Evolutionary conservation across 495 filamentous ascomycete genomes (phyloP).

Genomic region (Xylaria bambusicola): DNA sequence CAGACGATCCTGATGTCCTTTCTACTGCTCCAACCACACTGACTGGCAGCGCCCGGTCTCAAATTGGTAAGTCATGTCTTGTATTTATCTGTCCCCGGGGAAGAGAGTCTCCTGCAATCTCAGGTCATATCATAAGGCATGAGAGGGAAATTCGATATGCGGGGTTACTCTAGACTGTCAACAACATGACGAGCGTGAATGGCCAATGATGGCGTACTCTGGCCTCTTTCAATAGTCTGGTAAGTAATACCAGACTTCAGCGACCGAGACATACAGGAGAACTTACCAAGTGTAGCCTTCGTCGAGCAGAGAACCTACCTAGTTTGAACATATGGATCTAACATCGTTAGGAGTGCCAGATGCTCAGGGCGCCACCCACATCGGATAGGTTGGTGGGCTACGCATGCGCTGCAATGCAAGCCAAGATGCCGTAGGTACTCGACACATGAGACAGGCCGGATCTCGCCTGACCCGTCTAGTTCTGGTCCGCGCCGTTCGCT

Average conservation of each 20-base stretch:
- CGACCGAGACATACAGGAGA: neutral
- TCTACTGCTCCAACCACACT: neutral
- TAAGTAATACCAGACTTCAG: neutral
- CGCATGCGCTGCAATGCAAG: neutral
- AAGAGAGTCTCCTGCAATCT: neutral
- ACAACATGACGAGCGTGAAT: neutral
- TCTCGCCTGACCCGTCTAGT: slow-evolving; percentile 4
- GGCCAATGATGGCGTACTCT: neutral
- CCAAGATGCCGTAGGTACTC: slow-evolving; percentile 6
- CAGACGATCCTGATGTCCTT: neutral
- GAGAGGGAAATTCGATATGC: neutral
- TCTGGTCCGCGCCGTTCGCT: neutral
- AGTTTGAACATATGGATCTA: too few species aligned
- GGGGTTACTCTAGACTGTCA: neutral
- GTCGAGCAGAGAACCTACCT: too few species aligned
- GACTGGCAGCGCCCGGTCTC: neutral
- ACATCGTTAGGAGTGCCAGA: slow-evolving; percentile 3
- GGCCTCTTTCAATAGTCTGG: neutral
- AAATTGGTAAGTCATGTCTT: neutral
- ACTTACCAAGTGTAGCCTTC: neutral
- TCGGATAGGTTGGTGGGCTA: slow-evolving; percentile 1
- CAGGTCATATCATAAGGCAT: too few species aligned
- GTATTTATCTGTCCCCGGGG: neutral
- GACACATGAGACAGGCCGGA: neutral
- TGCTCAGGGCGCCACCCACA: neutral